Base-by-base conservation (phyloP, 2,329 filamentous ascomycete species). In the Domatiomyces globalis region DNA sequence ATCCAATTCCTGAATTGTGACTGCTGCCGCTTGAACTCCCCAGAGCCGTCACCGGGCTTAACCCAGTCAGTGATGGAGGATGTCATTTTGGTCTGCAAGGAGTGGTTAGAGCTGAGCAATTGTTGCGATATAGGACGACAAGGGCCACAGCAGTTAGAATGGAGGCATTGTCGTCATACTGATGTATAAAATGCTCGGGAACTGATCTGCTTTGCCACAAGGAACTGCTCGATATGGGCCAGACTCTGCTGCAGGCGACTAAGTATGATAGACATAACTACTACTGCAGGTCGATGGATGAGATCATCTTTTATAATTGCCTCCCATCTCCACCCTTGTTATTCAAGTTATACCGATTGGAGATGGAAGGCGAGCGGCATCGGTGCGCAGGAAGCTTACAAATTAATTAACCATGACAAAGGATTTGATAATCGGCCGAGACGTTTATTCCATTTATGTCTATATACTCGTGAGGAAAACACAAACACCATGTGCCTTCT, bases 1-100 rank as follows among this genome's bases (percentile, higher is more conserved):
- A 95, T 85, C 67, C 73, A 85, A 67, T 84, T 79, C 53, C 92
- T 81, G 71, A 96, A 96, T 51, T 80, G 77, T 54, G 86, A 92
- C 56, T 77, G 75, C 66, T 88, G 85, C 56, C 90, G 83, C 73
- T 95, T 95, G 77, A 94, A 96, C 70, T 95, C 88, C 68, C 90
- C 90, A 17, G 80, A 79, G 64, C 80, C 85, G 72, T 56, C 55
- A 36, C 51, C 75, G 45, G 79, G 83, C 56, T 80, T 75, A 49
- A 92, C 87, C 87, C 87, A 95, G 63, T 90, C 80, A 45, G 87
- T 89, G 66, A 94, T 87, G 51, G 77, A 47, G 3, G 44, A 46
- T 46, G 45, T 36, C 27, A 29, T 25, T 17, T 33, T 47, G 18
- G 12, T 46, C 12, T 15, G 17, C 44, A 17, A 18, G 44, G 4